Conservation (phyloP, 257 asterid genomes). For the Gynochthodes officinalis region DNA sequence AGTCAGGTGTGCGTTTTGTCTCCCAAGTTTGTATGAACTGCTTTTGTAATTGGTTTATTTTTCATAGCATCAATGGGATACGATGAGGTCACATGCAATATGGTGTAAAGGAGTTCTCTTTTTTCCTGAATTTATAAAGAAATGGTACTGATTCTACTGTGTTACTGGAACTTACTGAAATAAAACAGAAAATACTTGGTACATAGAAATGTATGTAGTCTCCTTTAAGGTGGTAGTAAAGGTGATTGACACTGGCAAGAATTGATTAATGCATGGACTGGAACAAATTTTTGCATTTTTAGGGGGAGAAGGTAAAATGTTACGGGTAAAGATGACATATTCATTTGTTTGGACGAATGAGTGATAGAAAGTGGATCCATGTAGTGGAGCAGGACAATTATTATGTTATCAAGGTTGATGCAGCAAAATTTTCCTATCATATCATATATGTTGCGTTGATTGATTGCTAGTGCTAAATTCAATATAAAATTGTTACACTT, state of each 20-base stretch:
- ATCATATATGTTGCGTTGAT: background rate
- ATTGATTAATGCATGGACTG: background rate
- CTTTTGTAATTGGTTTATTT: background rate
- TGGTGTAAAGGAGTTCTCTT: background rate
- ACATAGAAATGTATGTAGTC: background rate
- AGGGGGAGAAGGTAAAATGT: background rate
- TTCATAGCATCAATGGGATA: background rate
- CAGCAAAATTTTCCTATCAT: background rate
- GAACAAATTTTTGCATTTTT: background rate
- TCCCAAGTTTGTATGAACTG: background rate
- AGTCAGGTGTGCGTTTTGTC: conserved; percentile 41
- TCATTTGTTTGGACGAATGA: background rate
- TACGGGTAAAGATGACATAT: too few species aligned
- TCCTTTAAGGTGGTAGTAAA: background rate
- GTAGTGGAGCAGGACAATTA: background rate
- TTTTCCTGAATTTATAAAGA: background rate
- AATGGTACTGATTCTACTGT: background rate
- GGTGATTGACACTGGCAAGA: background rate
- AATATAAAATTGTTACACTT: background rate
- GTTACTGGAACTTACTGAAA: background rate
- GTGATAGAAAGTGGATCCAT: too few species aligned
- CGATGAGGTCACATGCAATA: background rate
- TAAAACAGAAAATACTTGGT: background rate
- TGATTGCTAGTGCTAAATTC: background rate
- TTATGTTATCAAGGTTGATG: background rate